Base-by-base conservation (phyloP, 148 eudicot genomes). In the Silene uniflora region DNA sequence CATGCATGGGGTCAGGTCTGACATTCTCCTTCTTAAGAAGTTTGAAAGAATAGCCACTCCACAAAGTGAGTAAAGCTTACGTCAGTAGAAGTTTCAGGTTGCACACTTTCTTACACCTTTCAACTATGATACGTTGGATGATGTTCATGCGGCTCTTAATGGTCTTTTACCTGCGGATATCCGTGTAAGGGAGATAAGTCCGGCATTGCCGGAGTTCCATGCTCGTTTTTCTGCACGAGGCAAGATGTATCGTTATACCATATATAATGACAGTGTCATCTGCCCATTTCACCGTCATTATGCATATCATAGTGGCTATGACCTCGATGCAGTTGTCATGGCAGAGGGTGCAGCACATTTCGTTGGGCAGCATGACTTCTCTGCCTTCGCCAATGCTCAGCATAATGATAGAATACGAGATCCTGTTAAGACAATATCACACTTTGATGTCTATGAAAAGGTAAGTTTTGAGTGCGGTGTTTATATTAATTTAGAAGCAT, bases 1-100 rank as follows among this genome's bases (percentile, higher is more conserved):
- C 98, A 94, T 79, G 98, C 98, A 35, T 89, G 85, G 89, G 98
- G 98, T 73, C 98, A 94, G 97, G 97, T 94, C 82, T 78, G 83
- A 39, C 49, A 82, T 74, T 67, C 61, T 82, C 62, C 46, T 59
- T 77, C 42, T 73, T 77, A 67, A 39, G 63, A 72, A 76, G 69
- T 29, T 77, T 76, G 27, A 25, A 75, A 72, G 75, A 44, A 35
- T 52, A 7, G 59, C 54, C 69, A n/a, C 25, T 47, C 73, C 18
- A 66, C 49, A 49, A 54, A 10, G 54, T 65, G 47, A 67, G 71
- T 35, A 47, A 63, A 69, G 80, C 77, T 84, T 66, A 77, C 69
- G 68, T 62, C 62, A 52, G 60, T 78, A 77, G 73, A 77, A 76
- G 62, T 85, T 84, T 75, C 91, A 94, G 97, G 98, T 94, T 84